These are phyloP conservation scores for Fusarium siculi DNA, from an alignment of 2,329 filamentous ascomycete genomes.

Conservation along the genomic window DNA sequence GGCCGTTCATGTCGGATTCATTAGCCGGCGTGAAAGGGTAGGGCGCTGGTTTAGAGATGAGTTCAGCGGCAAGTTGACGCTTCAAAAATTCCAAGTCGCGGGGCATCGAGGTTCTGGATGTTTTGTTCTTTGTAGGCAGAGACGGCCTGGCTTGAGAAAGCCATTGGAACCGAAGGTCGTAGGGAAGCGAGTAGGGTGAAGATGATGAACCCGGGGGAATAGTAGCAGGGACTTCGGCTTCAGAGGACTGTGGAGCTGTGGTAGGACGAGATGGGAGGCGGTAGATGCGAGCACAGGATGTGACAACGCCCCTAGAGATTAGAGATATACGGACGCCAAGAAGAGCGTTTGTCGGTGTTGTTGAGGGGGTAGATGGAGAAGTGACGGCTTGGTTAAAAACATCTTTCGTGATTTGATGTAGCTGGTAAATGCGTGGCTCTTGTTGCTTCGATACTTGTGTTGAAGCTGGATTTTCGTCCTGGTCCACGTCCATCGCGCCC, in stretches of 20 bases:
- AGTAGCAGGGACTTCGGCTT: constrained; percentile 60
- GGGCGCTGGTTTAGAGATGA: constrained; percentile 52
- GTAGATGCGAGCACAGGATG: constrained; percentile 83
- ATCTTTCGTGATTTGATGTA: constrained; percentile 41
- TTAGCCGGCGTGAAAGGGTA: constrained; percentile 51
- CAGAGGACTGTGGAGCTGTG: constrained; percentile 43
- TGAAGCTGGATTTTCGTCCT: constrained; percentile 12
- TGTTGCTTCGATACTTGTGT: not conserved
- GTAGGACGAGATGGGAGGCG: constrained; percentile 67
- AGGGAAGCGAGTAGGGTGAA: constrained; percentile 47
- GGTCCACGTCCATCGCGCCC: constrained; percentile 50
- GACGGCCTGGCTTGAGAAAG: constrained; percentile 62
- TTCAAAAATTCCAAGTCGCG: constrained; percentile 53
- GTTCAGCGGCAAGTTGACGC: constrained; percentile 59
- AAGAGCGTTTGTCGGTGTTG: constrained; percentile 53
- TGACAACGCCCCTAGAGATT: constrained; percentile 75
- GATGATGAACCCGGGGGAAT: constrained; percentile 44
- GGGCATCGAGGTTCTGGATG: constrained; percentile 25
- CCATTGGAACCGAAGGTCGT: constrained; percentile 75
- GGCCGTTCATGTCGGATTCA: constrained; percentile 56
- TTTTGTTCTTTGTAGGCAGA: not conserved
- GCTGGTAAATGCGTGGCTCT: constrained; percentile 15
- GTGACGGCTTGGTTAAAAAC: constrained; percentile 48
- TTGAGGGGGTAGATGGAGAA: constrained; percentile 25
- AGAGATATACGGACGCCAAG: constrained; percentile 75